Conservation (phyloP, 106 monocot genomes). For the Dendrobium catenatum region DNA sequence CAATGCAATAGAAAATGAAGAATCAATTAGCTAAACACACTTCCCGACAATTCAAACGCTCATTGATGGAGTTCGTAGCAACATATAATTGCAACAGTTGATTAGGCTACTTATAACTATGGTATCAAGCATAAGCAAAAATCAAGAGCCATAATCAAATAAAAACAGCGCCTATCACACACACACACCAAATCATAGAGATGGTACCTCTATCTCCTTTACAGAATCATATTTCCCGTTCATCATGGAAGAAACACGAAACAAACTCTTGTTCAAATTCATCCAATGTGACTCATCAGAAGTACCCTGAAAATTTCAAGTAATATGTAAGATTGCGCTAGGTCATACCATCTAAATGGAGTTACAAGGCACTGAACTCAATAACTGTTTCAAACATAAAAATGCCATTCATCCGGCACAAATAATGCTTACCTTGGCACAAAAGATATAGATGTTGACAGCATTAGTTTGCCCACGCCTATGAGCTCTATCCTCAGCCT, state of each 20-base stretch:
- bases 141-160: neutral
- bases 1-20: neutral
- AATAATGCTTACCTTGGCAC: conserved; percentile 43
- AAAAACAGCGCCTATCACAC: neutral
- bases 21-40: neutral
- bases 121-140: neutral
- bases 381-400: neutral
- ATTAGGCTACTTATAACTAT: neutral
- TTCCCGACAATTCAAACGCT: neutral
- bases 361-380: no score
- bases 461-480: conserved; percentile 93
- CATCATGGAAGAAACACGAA: conserved; percentile 82
- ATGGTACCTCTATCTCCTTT: conserved; percentile 62
- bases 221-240: conserved; percentile 83
- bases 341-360: neutral
- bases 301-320: conserved; percentile 50
- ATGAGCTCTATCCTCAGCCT: conserved; percentile 99
- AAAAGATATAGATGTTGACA: conserved; percentile 95
- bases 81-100: neutral
- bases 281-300: conserved; percentile 82
- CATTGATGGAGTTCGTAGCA: neutral
- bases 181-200: neutral
- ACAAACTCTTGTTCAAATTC: conserved; percentile 79
- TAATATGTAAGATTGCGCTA: neutral
- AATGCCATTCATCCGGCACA: neutral